phyloP scores from a whole-genome alignment of 108 stramenopile species.

The Epipyxis sp. region DNA sequence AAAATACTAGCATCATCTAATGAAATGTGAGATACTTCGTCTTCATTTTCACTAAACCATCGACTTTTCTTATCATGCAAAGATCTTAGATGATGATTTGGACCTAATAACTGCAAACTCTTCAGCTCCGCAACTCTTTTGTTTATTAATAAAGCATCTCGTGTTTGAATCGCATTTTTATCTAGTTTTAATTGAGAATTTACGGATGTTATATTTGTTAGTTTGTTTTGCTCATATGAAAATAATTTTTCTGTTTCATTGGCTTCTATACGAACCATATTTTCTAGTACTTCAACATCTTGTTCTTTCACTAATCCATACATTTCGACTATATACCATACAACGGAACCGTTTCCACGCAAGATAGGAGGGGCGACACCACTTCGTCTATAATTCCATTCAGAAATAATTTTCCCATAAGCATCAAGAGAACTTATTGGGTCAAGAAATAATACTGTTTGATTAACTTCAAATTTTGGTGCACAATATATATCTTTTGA shows the following conservation, averaged over 20 bases:
- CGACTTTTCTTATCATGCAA: background rate
- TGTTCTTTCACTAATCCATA: background rate
- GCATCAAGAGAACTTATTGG: background rate
- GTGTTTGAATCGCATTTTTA: background rate
- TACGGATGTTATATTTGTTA: background rate
- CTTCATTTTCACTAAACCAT: background rate
- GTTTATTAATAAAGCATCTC: background rate
- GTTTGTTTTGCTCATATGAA: background rate
- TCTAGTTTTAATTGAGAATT: background rate
- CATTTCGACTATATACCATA: background rate
- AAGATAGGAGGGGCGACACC: background rate
- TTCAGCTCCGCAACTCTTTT: background rate
- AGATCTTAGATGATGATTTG: slow-evolving; percentile 4
- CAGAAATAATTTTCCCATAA: slow-evolving; percentile 13
- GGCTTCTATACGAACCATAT: background rate
- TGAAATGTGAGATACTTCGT: no score
- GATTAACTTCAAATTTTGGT: background rate
- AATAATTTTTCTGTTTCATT: background rate
- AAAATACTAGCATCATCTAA: no score
- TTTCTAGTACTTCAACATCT: background rate
- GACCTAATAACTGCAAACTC: background rate
- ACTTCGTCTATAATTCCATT: background rate
- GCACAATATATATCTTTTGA: background rate
- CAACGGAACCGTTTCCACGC: background rate
- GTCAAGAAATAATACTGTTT: slow-evolving; percentile 2